Evolutionary conservation across 345 rosid genomes (phyloP), one percentile per base, ranked within the genome.

Genomic region (Dovyalis caffra): DNA sequence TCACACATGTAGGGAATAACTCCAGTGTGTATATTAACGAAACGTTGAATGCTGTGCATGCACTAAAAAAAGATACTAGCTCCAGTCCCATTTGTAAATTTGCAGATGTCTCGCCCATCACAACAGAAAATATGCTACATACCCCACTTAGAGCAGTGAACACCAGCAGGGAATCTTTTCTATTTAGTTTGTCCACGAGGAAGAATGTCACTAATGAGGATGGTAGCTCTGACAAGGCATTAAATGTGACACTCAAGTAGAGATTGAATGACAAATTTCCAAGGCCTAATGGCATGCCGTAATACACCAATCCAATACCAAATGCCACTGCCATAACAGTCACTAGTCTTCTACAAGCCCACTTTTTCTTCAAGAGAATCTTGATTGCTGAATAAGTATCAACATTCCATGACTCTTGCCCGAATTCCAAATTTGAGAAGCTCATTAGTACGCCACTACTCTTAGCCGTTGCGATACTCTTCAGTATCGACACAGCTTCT

Each of bases 241-340:
- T 91, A 14, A 86, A 76, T 18, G 87, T 80, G 21, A 88, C 89
- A 64, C 96, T 85, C 43, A 87, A 45, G 73, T 90, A 93, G n/a
- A 88, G 86, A 69, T 86, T 83, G 80, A 88, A 84, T 12, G 82
- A 73, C 43, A 90, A 78, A 67, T 85, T 86, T 15, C 83, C 86
- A 4, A 85, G 85, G 16, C 88, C 86, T 40, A 93, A 79, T 32
- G 93, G 96, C 92, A 93, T 89, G 21, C 97, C 94, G 37, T 88
- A 91, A 26, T 90, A 90, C 2, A 90, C 89, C 78, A 90, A 64
- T 56, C 98, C 97, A 8, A 79, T 78, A 8, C 97, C 94, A 56
- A 87, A 83, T 29, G 88, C 94, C 3, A 79, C 65, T 2, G 78
- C 63, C 88, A 80, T 85, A 0, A 85, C 84, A 5, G 79, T 77